Conservation (phyloP, 2,329 filamentous ascomycete species). For the Sporothrix mexicana region DNA sequence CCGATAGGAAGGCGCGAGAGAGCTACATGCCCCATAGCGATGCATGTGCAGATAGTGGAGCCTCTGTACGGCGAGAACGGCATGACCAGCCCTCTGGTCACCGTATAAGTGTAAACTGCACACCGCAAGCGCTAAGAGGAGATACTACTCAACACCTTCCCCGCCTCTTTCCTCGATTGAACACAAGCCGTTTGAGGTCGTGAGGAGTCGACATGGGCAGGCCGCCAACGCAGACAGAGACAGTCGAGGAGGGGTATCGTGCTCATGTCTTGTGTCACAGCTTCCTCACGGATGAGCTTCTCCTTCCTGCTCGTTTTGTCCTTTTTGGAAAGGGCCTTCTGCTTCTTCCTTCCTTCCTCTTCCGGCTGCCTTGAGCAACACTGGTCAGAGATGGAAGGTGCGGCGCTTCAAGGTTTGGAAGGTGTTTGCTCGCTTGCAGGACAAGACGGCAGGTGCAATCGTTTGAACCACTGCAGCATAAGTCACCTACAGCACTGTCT, state of each 20-base stretch:
- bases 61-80: conserved; percentile 21
- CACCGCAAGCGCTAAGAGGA: conserved; percentile 23
- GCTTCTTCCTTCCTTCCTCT: not conserved
- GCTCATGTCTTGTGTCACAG: conserved; percentile 7
- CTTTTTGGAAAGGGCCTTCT: not conserved
- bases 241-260: conserved; percentile 14
- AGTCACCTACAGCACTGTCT: conserved; percentile 2
- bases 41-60: conserved; percentile 16
- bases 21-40: not conserved
- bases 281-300: conserved; percentile 1
- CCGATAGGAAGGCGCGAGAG: conserved; percentile 22
- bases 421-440: not conserved
- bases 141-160: not conserved
- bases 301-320: conserved; percentile 10
- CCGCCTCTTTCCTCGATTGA: conserved; percentile 22
- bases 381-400: not conserved
- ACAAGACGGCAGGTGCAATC: not conserved
- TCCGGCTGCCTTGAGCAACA: not conserved
- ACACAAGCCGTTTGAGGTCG: not conserved
- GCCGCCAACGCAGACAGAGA: not conserved
- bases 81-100: conserved; percentile 19
- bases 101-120: not conserved
- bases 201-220: conserved; percentile 16
- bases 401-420: conserved; percentile 3
- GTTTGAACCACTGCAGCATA: not conserved